Conservation (phyloP, 2,329 filamentous ascomycete genomes). For the Teratosphaeria destructans region DNA sequence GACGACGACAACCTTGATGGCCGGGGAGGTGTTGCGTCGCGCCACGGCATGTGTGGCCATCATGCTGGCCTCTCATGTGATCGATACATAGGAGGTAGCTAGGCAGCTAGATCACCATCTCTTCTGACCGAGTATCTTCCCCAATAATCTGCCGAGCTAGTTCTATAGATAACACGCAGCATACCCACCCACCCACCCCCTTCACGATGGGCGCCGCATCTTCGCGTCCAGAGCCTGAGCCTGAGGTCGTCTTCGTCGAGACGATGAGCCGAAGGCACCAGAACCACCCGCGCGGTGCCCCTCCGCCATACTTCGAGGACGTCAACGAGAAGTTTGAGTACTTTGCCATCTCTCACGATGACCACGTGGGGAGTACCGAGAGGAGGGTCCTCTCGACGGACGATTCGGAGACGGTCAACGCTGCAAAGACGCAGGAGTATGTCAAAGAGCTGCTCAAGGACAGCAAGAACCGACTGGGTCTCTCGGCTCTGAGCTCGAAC, state of each 20-base stretch:
- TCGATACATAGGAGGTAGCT: neutral
- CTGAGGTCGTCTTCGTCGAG: neutral
- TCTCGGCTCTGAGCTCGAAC: constrained; percentile 60
- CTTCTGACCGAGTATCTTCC: neutral
- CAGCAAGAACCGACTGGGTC: constrained; percentile 55
- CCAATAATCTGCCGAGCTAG: neutral
- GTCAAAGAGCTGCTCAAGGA: constrained; percentile 25
- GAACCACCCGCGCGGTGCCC: neutral
- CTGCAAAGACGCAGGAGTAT: constrained; percentile 20
- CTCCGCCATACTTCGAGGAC: constrained; percentile 8
- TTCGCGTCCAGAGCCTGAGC: constrained; percentile 10
- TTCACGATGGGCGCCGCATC: constrained; percentile 16
- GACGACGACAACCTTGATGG: neutral
- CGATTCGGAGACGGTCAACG: constrained; percentile 19
- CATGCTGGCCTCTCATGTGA: neutral
- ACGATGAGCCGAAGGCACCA: neutral
- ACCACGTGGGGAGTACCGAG: constrained; percentile 1
- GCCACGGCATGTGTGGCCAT: neutral
- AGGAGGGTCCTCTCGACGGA: neutral
- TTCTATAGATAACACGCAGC: neutral
- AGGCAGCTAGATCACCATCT: neutral
- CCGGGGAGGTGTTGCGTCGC: neutral
- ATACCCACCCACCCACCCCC: neutral
- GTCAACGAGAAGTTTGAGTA: constrained; percentile 27
- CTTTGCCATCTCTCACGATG: constrained; percentile 18